Evolutionary conservation across 208 protist genomes (phyloP), one percentile per base, ranked within the genome.

Genomic region (Histomonas meleagridis): DNA sequence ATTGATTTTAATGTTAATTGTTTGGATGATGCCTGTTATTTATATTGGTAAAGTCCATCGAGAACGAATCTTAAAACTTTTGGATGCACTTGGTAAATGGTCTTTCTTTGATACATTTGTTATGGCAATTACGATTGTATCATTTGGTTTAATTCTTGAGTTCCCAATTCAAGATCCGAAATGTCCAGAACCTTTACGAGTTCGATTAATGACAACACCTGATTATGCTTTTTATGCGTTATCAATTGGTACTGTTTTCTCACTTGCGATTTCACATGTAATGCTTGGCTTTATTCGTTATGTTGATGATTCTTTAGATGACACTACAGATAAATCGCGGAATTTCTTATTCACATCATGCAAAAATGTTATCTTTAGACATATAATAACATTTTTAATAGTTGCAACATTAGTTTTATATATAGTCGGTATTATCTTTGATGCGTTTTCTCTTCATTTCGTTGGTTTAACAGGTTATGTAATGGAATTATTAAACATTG

Each of bases 21-120:
- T 69, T n/a, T 96, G 95, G 95, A 92, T 96, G 18, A 51, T 96
- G 0, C 94, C 95, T 76, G 94, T 93, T 49, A 94, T 92, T n/a
- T 62, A 95, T 18, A 92, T 97, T 35, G 55, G 94, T 16, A 92
- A 94, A 35, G 91, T 92, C 18, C 93, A 92, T 0, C 57, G 95
- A n/a, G 94, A 95, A 60, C 43, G 35, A 26, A 46, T 95, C 0
- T 94, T 98, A 38, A 86, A 79, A 38, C 70, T 95, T 16, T 95
- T 98, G 62, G 96, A 98, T 93, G 93, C 91, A 28, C 40, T 96
- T 18, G 96, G 96, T 76, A 98, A 98, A 94, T 97, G 97, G 92
- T 97, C 96, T 10, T 94, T 97, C 38, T 93, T 98, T 76, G 96
- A 98, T 94, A 95, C 94, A 18, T 97, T 96, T 90, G 95, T 97